Evolutionary conservation across 768 basidiomycete genomes (phyloP), one percentile per base, ranked within the genome.

Genomic region (Tricholoma sp.): DNA sequence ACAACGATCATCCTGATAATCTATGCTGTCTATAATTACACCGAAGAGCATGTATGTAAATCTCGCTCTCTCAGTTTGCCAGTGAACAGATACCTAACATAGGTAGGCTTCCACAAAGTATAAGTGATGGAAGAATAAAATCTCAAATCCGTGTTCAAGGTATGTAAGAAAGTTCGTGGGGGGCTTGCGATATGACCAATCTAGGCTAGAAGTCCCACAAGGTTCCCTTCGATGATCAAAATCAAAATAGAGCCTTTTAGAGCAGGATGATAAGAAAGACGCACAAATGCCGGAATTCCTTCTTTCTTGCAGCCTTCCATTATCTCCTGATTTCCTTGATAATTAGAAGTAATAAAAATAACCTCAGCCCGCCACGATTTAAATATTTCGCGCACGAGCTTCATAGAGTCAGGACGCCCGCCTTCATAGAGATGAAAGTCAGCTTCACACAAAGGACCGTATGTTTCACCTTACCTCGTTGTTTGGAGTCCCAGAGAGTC

Each of bases 331-430:
- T 92, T 92, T 13, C 89, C 89, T 53, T 82, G 76, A 62, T 76
- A 80, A 70, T 92, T 92, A 4, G 88, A 89, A 12, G 89, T 92
- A 64, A 91, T 89, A 68, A 91, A 90, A 11, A 91, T 82, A 13
- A 92, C 83, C 67, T 92, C 90, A 2, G 90, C 90, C 9, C 81
- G 77, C 88, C 88, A 92, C n/a, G 79, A 80, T n/a, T 76, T 70
- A 62, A 89, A 90, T 1, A 74, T 80, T 55, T 89, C 86, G 67
- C 80, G 84, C 61, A 91, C 78, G 49, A 92, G 75, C 68, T 88
- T 83, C 86, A 91, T 88, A 4, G 82, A 79, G 60, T 91, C 87
- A 18, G 90, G 90, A 54, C 89, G 82, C 18, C 89, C 86, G 2
- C 80, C 80, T 81, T 2, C 32, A 53, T 13, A 54, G 44, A 20